Percentiles rank a stretch among this genome's conserved stretches.
phyloP scores from a whole-genome alignment of 1,284 basidiomycete genomes.

The Trametes polyzona region DNA sequence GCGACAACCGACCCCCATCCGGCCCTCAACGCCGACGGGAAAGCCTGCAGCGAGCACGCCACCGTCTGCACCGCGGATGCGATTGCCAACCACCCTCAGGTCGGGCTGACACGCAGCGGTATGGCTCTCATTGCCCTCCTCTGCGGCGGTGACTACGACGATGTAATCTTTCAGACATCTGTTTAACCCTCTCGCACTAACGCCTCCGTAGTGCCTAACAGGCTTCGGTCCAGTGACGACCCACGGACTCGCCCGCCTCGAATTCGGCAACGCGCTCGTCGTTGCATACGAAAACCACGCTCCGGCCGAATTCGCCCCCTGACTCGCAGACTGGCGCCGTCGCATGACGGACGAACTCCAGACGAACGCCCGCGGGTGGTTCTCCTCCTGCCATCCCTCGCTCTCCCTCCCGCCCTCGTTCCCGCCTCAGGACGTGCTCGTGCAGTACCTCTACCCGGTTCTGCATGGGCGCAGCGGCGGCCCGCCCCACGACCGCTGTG shows the following conservation, averaged over 20 bases:
- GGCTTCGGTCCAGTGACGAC: conserved; percentile 40
- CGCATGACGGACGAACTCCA: conserved; percentile 51
- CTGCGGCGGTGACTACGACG: conserved; percentile 69
- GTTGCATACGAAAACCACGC: conserved; percentile 36
- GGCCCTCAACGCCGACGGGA: conserved; percentile 41
- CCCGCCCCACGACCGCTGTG: conserved; percentile 34
- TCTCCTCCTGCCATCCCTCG: conserved; percentile 39
- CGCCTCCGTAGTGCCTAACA: conserved; percentile 37
- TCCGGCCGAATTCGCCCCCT: conserved; percentile 31
- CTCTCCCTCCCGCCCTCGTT: conserved; percentile 49
- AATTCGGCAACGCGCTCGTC: conserved; percentile 52
- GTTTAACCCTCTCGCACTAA: conserved; percentile 6
- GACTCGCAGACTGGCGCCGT: conserved; percentile 45
- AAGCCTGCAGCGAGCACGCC: conserved; percentile 45
- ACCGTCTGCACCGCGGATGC: conserved; percentile 47
- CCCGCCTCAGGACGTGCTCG: conserved; percentile 45
- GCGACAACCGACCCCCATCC: conserved; percentile 34
- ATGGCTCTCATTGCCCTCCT: conserved; percentile 69
- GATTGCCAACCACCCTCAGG: conserved; percentile 38
- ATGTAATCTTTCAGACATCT: conserved; percentile 34
- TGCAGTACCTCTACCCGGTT: conserved; percentile 50
- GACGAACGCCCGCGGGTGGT: conserved; percentile 47
- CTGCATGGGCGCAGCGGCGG: conserved; percentile 29
- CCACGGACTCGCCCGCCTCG: conserved; percentile 43
- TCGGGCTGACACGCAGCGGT: conserved; percentile 52